Evolutionary conservation across 805 yeast species (phyloP).

Genomic region (Cyberlindnera mycetangii): DNA sequence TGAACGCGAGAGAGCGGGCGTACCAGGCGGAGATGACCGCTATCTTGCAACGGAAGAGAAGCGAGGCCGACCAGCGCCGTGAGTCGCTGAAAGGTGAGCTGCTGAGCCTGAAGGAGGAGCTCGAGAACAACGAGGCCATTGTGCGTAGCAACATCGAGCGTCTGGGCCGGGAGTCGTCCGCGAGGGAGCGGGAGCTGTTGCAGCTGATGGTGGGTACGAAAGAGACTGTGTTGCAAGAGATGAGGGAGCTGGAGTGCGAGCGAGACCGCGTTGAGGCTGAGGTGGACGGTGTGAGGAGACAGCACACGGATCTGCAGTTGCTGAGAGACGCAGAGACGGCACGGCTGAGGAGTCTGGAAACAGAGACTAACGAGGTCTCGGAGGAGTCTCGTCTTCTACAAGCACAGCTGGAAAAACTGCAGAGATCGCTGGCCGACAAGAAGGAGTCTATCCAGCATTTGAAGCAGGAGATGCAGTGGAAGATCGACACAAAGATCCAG

Average conservation of each 20-base stretch:
- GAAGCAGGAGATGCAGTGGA: conserved; percentile 23
- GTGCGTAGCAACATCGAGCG: conserved; percentile 20
- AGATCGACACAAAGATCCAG: conserved; percentile 30
- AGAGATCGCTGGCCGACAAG: conserved; percentile 16
- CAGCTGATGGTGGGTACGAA: conserved; percentile 25
- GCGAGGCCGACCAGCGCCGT: conserved; percentile 32
- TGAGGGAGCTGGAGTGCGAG: conserved; percentile 2
- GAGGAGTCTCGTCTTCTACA: not conserved
- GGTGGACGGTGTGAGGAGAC: conserved; percentile 6
- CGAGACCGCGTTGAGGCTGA: conserved; percentile 18
- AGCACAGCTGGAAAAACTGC: conserved; percentile 15
- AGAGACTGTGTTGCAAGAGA: conserved; percentile 1
- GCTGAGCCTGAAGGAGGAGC: conserved; percentile 14
- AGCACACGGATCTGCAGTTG: not conserved
- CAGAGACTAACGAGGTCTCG: not conserved
- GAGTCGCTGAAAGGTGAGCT: conserved; percentile 28
- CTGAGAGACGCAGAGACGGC: not conserved
- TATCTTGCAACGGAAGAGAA: conserved; percentile 34
- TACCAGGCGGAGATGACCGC: conserved; percentile 37
- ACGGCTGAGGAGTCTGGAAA: conserved; percentile 5
- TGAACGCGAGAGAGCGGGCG: conserved; percentile 33
- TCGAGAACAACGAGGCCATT: conserved; percentile 18
- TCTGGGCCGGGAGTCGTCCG: conserved; percentile 23
- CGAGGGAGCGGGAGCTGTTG: conserved; percentile 25
- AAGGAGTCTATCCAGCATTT: conserved; percentile 20